Percentiles rank a stretch among this genome's conserved stretches.
Evolutionary conservation across 768 basidiomycete genomes (phyloP).

Genomic region (Leccinum disarticulatum): DNA sequence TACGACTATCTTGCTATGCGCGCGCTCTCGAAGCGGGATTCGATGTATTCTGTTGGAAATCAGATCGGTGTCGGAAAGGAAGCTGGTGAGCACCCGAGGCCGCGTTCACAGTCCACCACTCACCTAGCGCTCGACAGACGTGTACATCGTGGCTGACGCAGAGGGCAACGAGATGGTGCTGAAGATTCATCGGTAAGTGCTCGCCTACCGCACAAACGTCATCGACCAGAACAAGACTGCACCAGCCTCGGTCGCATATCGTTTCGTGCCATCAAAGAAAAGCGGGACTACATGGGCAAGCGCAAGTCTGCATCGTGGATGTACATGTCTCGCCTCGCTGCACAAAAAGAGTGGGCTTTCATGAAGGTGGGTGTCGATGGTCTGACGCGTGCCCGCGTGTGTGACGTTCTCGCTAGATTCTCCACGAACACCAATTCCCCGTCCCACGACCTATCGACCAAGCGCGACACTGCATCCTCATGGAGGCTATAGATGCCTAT

Average conservation of each 20-base stretch:
- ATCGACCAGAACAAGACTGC: slow-evolving; percentile 4
- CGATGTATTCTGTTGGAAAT: slow-evolving; percentile 90
- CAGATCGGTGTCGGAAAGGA: slow-evolving; percentile 99
- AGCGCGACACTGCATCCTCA: slow-evolving; percentile 90
- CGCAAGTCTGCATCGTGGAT: slow-evolving; percentile 98
- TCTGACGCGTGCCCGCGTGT: neutral
- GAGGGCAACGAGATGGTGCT: slow-evolving; percentile 87
- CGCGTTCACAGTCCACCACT: neutral
- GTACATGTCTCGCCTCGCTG: slow-evolving; percentile 97
- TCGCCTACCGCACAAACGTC: neutral
- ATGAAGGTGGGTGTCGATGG: slow-evolving; percentile 71
- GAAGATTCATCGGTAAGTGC: slow-evolving; percentile 82
- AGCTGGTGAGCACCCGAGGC: slow-evolving; percentile 56
- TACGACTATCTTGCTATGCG: slow-evolving; percentile 96
- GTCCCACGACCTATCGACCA: slow-evolving; percentile 94
- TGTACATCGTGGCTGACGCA: slow-evolving; percentile 84
- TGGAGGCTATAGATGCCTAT: slow-evolving; percentile 95
- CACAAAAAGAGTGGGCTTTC: slow-evolving; percentile 97
- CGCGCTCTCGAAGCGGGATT: slow-evolving; percentile 86
- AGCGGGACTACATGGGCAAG: slow-evolving; percentile 94
- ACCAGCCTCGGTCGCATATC: slow-evolving; percentile 92
- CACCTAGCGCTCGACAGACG: slow-evolving; percentile 44
- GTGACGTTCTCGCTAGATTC: slow-evolving; percentile 52
- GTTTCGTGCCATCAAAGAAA: slow-evolving; percentile 94
- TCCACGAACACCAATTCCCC: slow-evolving; percentile 90